Base-by-base conservation (phyloP, 805 yeast species). In the Hanseniaspora lindneri region DNA sequence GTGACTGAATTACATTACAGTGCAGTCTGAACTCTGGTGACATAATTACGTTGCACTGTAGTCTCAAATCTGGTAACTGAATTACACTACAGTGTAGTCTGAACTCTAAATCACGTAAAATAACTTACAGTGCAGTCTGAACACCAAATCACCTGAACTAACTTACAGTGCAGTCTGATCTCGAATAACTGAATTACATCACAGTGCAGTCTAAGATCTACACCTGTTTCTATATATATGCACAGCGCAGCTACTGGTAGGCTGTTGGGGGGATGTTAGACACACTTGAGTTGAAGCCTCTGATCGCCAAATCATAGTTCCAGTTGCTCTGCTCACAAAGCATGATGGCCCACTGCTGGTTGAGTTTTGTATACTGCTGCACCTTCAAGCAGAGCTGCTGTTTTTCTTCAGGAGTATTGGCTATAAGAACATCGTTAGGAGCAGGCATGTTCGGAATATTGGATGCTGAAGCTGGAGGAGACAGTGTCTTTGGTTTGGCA, bases 251-350 rank as follows among this genome's bases (percentile, higher is more conserved):
- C 35, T 39, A 39, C 17, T 46, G 49, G 14, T 47, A 49, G 3
- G 84, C 84, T 46, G 75, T 70, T 5, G 74, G 72, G 17, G 84
- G 84, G 32, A 79, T 67, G 55, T 71, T 74, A 7, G 69, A 69
- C n/a, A 71, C 73, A 30, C 85, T 80, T 55, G 74, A 77, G 55
- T 77, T 74, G 65, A 89, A 89, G 49, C 83, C 79, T 39, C 71
- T 71, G 13, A 76, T 66, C 24, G 95, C 88, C 47, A 68, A 71
- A 24, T 75, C 77, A 55, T 76, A 79, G 62, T 83, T 81, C 88
- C 94, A 88, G 48, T 75, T 73, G 58, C 95, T 85, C 62, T 87
- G 95, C 60, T 86, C 87, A 50, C 87, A 80, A 34, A 92, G 72
- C 83, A 88, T 76, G 24, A 78, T 66, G 0, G 89, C 83, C 61